These are phyloP conservation scores for Eremothecium cymbalariae DNA, from an alignment of 1,139 yeast species.

Conservation along the genomic window DNA sequence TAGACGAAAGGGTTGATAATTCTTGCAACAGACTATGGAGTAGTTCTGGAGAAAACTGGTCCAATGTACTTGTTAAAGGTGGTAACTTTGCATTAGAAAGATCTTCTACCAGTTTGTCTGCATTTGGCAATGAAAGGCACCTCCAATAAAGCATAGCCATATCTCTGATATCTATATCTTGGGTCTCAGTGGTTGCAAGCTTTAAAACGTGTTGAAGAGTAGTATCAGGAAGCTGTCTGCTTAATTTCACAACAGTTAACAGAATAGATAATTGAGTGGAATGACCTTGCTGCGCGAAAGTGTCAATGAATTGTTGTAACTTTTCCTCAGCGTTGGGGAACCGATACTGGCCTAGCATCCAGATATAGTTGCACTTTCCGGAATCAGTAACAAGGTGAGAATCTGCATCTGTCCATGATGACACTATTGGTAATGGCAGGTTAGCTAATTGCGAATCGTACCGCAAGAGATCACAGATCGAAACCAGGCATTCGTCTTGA, in stretches of 20 bases:
- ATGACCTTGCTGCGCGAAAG: constrained; percentile 66
- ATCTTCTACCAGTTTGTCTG: constrained; percentile 23
- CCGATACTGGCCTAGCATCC: constrained; percentile 88
- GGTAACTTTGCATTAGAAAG: constrained; percentile 47
- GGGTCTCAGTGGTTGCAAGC: constrained; percentile 69
- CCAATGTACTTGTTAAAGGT: constrained; percentile 62
- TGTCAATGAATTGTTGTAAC: constrained; percentile 44
- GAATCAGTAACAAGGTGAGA: constrained; percentile 22
- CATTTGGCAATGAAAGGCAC: constrained; percentile 54
- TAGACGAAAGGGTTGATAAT: constrained; percentile 78
- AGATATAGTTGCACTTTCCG: constrained; percentile 46
- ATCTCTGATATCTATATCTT: constrained; percentile 89
- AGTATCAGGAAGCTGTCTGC: constrained; percentile 35
- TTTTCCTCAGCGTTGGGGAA: constrained; percentile 47
- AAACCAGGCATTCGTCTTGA: constrained; percentile 71
- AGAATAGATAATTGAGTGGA: constrained; percentile 68
- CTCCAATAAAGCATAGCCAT: constrained; percentile 95
- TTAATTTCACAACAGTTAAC: constrained; percentile 72
- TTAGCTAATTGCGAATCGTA: constrained; percentile 41
- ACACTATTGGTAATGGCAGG: constrained; percentile 23
- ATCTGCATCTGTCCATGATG: constrained; percentile 27
- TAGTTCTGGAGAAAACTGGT: constrained; percentile 59
- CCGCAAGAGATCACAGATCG: constrained; percentile 71
- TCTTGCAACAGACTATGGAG: constrained; percentile 65
- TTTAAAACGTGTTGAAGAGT: constrained; percentile 67